Evolutionary conservation across 2,329 filamentous ascomycete genomes (phyloP), one percentile per base, ranked within the genome.

Genomic region (Shiraia sp.): DNA sequence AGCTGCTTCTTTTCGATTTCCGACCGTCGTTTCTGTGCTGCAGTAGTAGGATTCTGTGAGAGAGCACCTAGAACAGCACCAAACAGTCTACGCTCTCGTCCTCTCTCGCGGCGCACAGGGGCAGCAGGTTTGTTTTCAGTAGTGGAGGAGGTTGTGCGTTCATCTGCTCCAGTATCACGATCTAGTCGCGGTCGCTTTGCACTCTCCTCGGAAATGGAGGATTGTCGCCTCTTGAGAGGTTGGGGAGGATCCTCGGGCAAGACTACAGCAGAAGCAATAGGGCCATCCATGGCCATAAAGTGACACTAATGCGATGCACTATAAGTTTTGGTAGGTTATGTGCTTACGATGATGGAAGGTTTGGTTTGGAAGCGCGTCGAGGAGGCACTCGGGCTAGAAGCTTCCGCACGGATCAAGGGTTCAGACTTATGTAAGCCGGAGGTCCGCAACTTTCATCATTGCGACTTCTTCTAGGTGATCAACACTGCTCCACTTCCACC

Each of bases 1-100:
- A 87, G 82, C 69, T 91, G 89, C 55, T 85, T 85, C 69, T 82
- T 85, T 73, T 93, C 90, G 66, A 92, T 90, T 66, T 92, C 90
- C 48, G 80, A 80, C 42, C 88, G 84, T 57, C 82, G 83, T 70
- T 80, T 86, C 71, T 86, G 74, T 49, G 83, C 75, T 73, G 77
- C 73, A 54, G 76, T 80, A 63, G 65, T 51, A 45, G 79, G 79
- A 58, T 80, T 85, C 71, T 92, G 87, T 68, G 86, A 90, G 46
- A 95, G 78, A 26, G 87, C 89, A 66, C 79, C 88, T 45, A 93
- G 75, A 42, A 95, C 73, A 25, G 86, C 88, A 47, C 92, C 91
- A 64, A 96, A 96, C 47, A 97, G 77, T 38, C 92, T 81, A 69
- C 88, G 86, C 15, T 88, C 88, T 26, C 92, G 86, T 65, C 88